phyloP scores from a whole-genome alignment of 352 stramenopile genomes.

The Pythium rishiriense region DNA sequence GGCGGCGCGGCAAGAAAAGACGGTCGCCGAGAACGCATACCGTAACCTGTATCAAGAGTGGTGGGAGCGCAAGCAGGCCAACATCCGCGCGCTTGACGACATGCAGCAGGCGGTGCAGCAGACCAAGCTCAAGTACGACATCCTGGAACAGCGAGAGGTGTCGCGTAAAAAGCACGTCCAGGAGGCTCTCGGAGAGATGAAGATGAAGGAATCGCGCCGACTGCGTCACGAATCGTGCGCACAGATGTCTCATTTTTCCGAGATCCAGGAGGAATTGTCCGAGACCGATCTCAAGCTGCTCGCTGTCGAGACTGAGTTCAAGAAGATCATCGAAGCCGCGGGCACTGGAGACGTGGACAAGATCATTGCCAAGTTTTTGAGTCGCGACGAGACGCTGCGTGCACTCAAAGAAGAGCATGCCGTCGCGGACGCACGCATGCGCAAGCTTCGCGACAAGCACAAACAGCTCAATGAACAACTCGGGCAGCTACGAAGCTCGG shows the following conservation, averaged over 20 bases:
- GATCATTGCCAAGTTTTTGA: conserved; percentile 77
- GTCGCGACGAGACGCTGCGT: conserved; percentile 68
- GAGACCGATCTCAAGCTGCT: conserved; percentile 72
- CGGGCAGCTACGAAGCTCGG: conserved; percentile 54
- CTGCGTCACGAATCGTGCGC: conserved; percentile 73
- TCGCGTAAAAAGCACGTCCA: conserved; percentile 76
- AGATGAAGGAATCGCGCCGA: conserved; percentile 64
- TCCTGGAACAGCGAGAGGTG: conserved; percentile 74
- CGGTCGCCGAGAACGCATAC: conserved; percentile 55
- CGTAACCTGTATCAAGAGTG: conserved; percentile 67
- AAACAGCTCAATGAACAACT: conserved; percentile 77
- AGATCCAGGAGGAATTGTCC: conserved; percentile 77
- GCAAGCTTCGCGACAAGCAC: conserved; percentile 72
- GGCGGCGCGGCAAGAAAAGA: conserved; percentile 71
- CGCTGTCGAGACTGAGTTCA: conserved; percentile 66
- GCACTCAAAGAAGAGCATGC: conserved; percentile 78
- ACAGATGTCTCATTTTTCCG: conserved; percentile 77
- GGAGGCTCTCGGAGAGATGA: conserved; percentile 67
- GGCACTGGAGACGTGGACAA: conserved; percentile 82
- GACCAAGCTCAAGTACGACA: conserved; percentile 70
- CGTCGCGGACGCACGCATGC: conserved; percentile 69
- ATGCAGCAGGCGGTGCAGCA: conserved; percentile 77
- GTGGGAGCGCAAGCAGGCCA: conserved; percentile 76
- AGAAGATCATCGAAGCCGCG: conserved; percentile 74
- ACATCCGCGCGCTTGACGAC: conserved; percentile 67